Conservation (phyloP, 192 early-diverging fungal genomes). For the Geosiphon pyriformis region DNA sequence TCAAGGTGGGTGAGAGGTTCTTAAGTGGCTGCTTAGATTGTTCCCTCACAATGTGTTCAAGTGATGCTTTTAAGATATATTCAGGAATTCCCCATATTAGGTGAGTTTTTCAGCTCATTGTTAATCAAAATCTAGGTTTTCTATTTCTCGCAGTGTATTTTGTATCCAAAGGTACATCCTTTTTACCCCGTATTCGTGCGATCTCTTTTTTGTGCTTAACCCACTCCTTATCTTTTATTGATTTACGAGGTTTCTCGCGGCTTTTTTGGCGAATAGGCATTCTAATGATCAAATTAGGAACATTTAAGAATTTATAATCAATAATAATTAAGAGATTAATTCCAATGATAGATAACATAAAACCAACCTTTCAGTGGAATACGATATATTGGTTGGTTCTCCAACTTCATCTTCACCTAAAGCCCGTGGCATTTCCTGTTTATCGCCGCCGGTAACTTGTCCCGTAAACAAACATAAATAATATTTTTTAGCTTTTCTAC, state of each 20-base stretch:
- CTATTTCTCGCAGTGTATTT: conserved; percentile 95
- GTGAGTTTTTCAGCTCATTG: too few species aligned
- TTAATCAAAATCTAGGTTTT: conserved; percentile 69
- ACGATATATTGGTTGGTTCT: conserved; percentile 33
- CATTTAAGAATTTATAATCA: too few species aligned
- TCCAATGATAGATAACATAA: too few species aligned
- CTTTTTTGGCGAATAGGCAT: conserved; percentile 18
- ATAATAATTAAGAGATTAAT: too few species aligned
- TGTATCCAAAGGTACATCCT: conserved; percentile 73
- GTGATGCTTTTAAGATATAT: too few species aligned
- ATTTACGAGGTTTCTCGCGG: conserved; percentile 42
- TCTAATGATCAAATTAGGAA: too few species aligned
- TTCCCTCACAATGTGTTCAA: too few species aligned
- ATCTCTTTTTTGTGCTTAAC: conserved; percentile 88
- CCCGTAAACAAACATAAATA: conserved; percentile 96
- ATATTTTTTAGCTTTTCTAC: conserved; percentile 94
- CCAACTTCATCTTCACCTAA: conserved; percentile 54
- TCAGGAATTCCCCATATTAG: too few species aligned
- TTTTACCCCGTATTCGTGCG: conserved; percentile 71
- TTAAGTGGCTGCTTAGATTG: too few species aligned
- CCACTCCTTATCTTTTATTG: conserved; percentile 84
- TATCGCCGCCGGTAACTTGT: conserved; percentile 46
- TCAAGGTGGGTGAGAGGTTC: background rate
- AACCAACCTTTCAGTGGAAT: conserved; percentile 21
- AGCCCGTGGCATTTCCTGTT: conserved; percentile 58